phyloP scores from a whole-genome alignment of 495 filamentous ascomycete genomes.

The Collariella sp. region DNA sequence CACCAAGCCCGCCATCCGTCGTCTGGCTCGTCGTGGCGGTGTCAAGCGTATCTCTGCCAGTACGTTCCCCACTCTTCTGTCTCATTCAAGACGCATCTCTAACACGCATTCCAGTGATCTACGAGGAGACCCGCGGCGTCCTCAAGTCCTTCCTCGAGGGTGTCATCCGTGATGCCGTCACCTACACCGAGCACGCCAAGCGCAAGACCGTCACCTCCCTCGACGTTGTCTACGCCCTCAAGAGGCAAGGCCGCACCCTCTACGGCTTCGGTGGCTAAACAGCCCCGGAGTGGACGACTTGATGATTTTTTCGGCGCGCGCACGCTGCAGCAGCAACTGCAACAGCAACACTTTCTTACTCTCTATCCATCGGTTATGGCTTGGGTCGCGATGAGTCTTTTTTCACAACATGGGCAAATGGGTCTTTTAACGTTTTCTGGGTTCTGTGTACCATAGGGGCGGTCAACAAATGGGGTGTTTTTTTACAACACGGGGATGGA shows the following conservation, averaged over 20 bases:
- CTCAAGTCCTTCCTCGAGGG: slow-evolving; percentile 99
- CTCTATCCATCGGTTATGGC: slow-evolving; percentile 8
- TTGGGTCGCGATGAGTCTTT: slow-evolving; percentile 14
- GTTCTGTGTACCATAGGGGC: slow-evolving; percentile 15
- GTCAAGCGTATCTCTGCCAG: slow-evolving; percentile 99
- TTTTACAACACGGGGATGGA: slow-evolving; percentile 12
- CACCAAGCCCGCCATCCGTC: slow-evolving; percentile 99
- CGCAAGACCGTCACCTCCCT: slow-evolving; percentile 95
- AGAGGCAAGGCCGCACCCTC: slow-evolving; percentile 88
- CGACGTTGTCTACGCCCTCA: slow-evolving; percentile 90
- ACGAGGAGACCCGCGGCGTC: slow-evolving; percentile 99
- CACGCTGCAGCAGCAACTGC: too few relatives aligned
- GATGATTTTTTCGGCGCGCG: slow-evolving; percentile 9
- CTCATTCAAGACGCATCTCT: slow-evolving; percentile 14
- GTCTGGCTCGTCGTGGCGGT: slow-evolving; percentile 99
- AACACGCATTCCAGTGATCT: slow-evolving; percentile 60
- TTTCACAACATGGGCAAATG: slow-evolving; percentile 19
- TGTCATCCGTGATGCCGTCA: slow-evolving; percentile 98
- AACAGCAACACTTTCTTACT: neutral
- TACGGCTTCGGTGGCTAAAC: slow-evolving; percentile 95
- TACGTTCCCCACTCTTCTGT: slow-evolving; percentile 35
- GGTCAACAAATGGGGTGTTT: slow-evolving; percentile 13
- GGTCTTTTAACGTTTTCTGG: slow-evolving; percentile 9
- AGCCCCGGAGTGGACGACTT: neutral
- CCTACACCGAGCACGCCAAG: slow-evolving; percentile 96